phyloP scores from a whole-genome alignment of 2,329 filamentous ascomycete species.

The Lecanicillium sp. region DNA sequence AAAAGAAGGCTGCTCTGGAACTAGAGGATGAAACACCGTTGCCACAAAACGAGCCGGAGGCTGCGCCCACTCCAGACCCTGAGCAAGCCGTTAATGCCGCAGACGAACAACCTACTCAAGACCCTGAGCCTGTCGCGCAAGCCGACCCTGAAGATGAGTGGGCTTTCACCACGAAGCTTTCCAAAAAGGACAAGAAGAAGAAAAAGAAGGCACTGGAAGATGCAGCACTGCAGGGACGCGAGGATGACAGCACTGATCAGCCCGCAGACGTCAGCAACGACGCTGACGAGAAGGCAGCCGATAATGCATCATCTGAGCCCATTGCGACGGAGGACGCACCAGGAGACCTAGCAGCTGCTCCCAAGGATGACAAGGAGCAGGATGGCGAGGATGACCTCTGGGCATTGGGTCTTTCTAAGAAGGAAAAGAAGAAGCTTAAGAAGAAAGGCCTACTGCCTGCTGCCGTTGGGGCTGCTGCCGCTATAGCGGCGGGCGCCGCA shows the following conservation, averaged over 20 bases:
- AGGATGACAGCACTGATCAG: background rate
- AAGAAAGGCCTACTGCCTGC: constrained; percentile 5
- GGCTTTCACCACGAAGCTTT: constrained; percentile 18
- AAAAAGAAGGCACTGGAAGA: constrained; percentile 10
- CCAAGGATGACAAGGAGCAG: too few species aligned
- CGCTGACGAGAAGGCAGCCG: background rate
- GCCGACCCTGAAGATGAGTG: constrained; percentile 18
- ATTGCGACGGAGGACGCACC: background rate
- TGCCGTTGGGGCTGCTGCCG: constrained; percentile 1
- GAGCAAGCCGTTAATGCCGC: background rate
- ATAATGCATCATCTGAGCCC: too few species aligned
- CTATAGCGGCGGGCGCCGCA: background rate
- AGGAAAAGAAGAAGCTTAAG: constrained; percentile 24
- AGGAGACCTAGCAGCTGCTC: too few species aligned
- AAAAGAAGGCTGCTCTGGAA: constrained; percentile 3
- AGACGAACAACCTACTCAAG: too few species aligned
- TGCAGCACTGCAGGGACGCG: background rate
- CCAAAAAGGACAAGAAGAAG: constrained; percentile 23
- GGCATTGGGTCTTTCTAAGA: constrained; percentile 8
- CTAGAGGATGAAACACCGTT: background rate
- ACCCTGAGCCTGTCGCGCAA: constrained; percentile 1
- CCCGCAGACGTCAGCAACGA: background rate
- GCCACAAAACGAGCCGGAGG: background rate
- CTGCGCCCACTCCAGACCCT: too few species aligned
- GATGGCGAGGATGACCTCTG: background rate